Conservation (phyloP, 1,284 basidiomycete genomes). For the Bondarzewia mesenterica region DNA sequence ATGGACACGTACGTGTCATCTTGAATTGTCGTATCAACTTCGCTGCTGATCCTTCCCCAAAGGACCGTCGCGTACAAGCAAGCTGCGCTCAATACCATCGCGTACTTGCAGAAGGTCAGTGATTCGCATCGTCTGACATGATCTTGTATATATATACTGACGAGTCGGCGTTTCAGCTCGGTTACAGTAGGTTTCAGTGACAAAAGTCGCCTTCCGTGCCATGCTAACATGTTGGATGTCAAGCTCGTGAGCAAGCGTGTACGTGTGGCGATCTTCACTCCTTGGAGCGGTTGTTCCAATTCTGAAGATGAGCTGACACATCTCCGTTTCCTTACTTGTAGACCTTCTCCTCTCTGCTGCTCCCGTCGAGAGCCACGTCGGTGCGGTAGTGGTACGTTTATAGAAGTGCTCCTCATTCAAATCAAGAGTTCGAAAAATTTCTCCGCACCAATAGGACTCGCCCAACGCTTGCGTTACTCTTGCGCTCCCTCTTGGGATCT, state of each 20-base stretch:
- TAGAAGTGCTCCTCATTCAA: neutral
- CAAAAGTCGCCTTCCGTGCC: no score
- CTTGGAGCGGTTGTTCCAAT: neutral
- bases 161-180: no score
- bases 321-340: constrained; percentile 9
- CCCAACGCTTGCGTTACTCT: constrained; percentile 75
- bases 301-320: neutral
- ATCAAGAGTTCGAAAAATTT: neutral
- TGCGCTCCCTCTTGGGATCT: constrained; percentile 63
- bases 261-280: neutral
- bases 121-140: no score
- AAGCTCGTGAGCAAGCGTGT: constrained; percentile 70
- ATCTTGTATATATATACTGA: neutral
- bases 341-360: constrained; percentile 71
- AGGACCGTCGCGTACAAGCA: constrained; percentile 75
- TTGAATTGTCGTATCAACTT: neutral
- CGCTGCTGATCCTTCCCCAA: neutral
- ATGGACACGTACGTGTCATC: constrained; percentile 71
- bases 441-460: constrained; percentile 39
- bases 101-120: constrained; percentile 73
- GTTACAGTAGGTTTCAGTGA: constrained; percentile 61
- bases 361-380: constrained; percentile 70
- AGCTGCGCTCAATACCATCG: constrained; percentile 69
- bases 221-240: no score
- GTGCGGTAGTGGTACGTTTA: constrained; percentile 57